Conservation (phyloP, 2,329 filamentous ascomycete species). For the Calonectria henricotiae region DNA sequence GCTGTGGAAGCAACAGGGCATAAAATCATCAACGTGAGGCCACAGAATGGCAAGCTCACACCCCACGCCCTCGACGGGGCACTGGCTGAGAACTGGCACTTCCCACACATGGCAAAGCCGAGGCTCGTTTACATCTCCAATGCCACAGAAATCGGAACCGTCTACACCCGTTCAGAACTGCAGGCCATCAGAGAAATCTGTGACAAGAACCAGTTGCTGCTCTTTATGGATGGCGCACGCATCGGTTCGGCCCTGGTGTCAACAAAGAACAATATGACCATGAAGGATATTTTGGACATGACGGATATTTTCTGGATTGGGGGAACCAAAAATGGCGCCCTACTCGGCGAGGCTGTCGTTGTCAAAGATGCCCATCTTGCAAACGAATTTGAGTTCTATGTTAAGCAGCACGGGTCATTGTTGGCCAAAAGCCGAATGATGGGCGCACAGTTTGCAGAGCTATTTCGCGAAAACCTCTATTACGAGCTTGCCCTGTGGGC, state of each 20-base stretch:
- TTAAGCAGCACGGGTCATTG: constrained; percentile 69
- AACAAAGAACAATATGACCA: constrained; percentile 61
- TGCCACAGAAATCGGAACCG: constrained; percentile 67
- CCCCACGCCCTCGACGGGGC: constrained; percentile 61
- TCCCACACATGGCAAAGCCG: constrained; percentile 68
- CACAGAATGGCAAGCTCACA: constrained; percentile 66
- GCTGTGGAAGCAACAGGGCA: constrained; percentile 69
- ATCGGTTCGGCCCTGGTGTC: constrained; percentile 64
- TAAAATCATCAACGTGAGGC: constrained; percentile 67
- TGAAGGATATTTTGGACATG: constrained; percentile 63
- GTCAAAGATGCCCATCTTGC: constrained; percentile 62
- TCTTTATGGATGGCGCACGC: constrained; percentile 67
- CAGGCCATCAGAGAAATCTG: constrained; percentile 62
- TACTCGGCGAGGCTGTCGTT: constrained; percentile 68
- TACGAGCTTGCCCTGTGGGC: constrained; percentile 64
- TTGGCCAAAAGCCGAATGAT: constrained; percentile 67
- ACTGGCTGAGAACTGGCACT: constrained; percentile 66
- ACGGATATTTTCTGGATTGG: constrained; percentile 72
- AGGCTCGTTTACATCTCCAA: constrained; percentile 69
- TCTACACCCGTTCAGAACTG: constrained; percentile 64
- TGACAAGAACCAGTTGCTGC: constrained; percentile 59
- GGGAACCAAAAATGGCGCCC: constrained; percentile 68
- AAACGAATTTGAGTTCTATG: constrained; percentile 66
- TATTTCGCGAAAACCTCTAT: constrained; percentile 65
- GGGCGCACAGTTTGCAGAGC: constrained; percentile 67